A percentile compares a stretch with the other conserved stretches of the same genome.
Conservation (phyloP, 2,329 filamentous ascomycete genomes). For the Diaporthe helianthi region DNA sequence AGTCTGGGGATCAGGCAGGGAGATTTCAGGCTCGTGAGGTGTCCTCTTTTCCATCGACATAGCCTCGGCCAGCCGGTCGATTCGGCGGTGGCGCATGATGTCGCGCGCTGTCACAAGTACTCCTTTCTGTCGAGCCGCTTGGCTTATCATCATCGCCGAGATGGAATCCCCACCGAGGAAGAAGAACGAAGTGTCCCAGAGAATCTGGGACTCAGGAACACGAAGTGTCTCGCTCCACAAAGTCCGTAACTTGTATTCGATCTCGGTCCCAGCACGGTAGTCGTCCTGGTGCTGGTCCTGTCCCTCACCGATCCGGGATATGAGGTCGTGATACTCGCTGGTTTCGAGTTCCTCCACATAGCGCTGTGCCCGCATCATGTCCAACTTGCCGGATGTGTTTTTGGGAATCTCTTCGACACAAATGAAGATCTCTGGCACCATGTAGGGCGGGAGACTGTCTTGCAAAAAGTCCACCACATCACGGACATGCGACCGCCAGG, state of each 20-base stretch:
- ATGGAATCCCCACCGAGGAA: conserved; percentile 43
- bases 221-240: not conserved
- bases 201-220: not conserved
- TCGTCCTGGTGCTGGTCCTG: not conserved
- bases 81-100: not conserved
- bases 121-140: conserved; percentile 31
- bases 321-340: not conserved
- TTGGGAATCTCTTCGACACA: not conserved
- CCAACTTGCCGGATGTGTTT: not conserved
- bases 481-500: not conserved
- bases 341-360: not conserved
- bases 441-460: not conserved
- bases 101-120: conserved; percentile 26
- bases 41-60: not conserved
- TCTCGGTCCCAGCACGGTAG: not conserved
- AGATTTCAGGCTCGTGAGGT: not conserved
- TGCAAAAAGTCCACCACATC: not conserved
- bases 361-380: conserved; percentile 10
- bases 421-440: not conserved
- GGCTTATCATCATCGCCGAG: conserved; percentile 38
- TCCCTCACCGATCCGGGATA: not conserved
- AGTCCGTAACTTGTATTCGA: not conserved
- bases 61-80: not conserved
- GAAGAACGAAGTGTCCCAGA: conserved; percentile 40
- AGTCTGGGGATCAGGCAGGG: not conserved